phyloP scores from a whole-genome alignment of 164 flowering plant genomes.

The Liriodendron chinense region DNA sequence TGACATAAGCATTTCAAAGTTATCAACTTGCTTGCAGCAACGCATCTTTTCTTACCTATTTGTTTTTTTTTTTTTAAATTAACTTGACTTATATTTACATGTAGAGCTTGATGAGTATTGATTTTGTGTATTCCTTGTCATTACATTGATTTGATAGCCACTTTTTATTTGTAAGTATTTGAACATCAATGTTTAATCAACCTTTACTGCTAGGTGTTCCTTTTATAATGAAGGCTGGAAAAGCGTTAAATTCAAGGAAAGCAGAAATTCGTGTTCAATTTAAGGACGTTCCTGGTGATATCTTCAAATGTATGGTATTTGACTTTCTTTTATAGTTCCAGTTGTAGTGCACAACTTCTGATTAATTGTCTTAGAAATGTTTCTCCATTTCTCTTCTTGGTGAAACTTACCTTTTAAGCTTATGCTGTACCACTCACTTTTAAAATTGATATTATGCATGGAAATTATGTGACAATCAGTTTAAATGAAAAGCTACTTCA shows the following conservation, averaged over 20 bases:
- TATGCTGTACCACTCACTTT: not conserved
- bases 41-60: not conserved
- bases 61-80: not conserved
- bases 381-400: not conserved
- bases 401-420: not conserved
- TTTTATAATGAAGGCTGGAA: conserved; percentile 91
- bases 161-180: not conserved
- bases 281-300: conserved; percentile 98
- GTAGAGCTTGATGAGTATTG: not conserved
- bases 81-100: not conserved
- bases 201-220: conserved; percentile 72
- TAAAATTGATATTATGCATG: not conserved
- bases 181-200: not conserved
- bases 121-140: not conserved
- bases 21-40: not conserved
- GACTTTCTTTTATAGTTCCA: not conserved
- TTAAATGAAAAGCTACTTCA: too few relatives aligned
- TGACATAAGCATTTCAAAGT: not conserved
- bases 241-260: conserved; percentile 88
- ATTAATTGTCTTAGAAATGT: not conserved
- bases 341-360: not conserved
- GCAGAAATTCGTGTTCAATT: conserved; percentile 96
- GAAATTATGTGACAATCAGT: not conserved
- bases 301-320: conserved; percentile 66
- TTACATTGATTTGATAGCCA: not conserved